Conservation (phyloP, 352 stramenopile genomes). For the Phytopythium mirpurense region DNA sequence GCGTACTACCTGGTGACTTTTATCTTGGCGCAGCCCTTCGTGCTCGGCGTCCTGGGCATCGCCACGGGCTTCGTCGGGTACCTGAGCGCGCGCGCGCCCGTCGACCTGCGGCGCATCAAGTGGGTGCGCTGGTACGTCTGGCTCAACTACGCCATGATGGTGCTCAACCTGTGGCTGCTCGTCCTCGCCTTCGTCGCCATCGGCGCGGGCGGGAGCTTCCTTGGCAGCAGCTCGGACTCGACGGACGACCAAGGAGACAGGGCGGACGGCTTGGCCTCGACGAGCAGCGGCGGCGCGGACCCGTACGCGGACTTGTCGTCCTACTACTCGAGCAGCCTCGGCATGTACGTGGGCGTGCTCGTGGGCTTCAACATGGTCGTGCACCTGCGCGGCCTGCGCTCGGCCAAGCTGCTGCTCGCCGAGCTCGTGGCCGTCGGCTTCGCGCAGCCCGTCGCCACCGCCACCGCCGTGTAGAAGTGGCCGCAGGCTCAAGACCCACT, state of each 20-base stretch:
- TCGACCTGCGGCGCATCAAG: conserved; percentile 55
- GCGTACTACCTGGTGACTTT: conserved; percentile 65
- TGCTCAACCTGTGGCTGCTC: conserved; percentile 62
- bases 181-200: conserved; percentile 36
- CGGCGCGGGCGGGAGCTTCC: conserved; percentile 11
- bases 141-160: conserved; percentile 67
- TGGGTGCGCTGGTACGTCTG: conserved; percentile 67
- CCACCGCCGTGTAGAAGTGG: neutral
- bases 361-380: conserved; percentile 51
- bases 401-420: conserved; percentile 18
- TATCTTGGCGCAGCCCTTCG: conserved; percentile 70
- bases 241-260: too few relatives aligned
- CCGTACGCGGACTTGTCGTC: conserved; percentile 14
- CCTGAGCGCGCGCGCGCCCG: conserved; percentile 48
- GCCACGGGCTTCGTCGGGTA: conserved; percentile 63
- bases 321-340: conserved; percentile 33
- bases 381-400: conserved; percentile 48
- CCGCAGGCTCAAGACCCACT: too few relatives aligned
- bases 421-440: conserved; percentile 24
- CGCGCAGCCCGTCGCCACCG: neutral
- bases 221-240: too few relatives aligned
- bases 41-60: conserved; percentile 51
- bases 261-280: neutral
- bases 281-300: conserved; percentile 6
- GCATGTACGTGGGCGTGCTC: conserved; percentile 45